Percentiles rank a stretch among this genome's conserved stretches.
Conservation (phyloP, 352 stramenopile species). For the Phytophthora sansomeana region DNA sequence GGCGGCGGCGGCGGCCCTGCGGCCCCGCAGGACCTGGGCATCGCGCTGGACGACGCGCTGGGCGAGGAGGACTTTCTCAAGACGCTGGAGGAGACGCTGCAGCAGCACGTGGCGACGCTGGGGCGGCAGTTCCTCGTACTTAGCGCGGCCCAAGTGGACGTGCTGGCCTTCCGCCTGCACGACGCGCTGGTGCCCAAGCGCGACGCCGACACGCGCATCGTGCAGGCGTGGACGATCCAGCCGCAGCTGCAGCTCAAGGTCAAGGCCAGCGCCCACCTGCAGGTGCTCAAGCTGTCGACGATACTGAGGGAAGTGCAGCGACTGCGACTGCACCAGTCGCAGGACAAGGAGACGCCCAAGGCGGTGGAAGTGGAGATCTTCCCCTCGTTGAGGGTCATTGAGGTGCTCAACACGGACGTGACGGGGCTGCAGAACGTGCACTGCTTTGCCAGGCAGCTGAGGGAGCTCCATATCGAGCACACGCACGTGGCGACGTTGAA, state of each 20-base stretch:
- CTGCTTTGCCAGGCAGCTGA: conserved; percentile 74
- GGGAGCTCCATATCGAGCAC: conserved; percentile 76
- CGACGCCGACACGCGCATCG: conserved; percentile 63
- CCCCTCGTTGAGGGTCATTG: conserved; percentile 70
- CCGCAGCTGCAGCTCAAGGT: conserved; percentile 62
- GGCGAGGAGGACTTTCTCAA: conserved; percentile 74
- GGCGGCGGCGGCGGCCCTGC: not conserved
- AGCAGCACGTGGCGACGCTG: conserved; percentile 61
- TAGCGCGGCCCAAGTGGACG: conserved; percentile 71
- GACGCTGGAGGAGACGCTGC: conserved; percentile 72
- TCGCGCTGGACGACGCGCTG: conserved; percentile 56
- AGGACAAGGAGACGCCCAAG: conserved; percentile 11
- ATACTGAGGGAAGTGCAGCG: conserved; percentile 77
- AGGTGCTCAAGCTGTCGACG: conserved; percentile 89
- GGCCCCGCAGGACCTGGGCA: conserved; percentile 24
- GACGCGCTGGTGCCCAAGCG: conserved; percentile 78
- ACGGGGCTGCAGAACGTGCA: conserved; percentile 60
- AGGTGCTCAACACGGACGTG: conserved; percentile 62
- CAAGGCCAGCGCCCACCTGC: conserved; percentile 81
- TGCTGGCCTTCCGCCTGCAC: conserved; percentile 71
- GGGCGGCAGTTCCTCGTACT: conserved; percentile 70
- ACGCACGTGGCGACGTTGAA: conserved; percentile 53
- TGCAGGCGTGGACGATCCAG: conserved; percentile 85
- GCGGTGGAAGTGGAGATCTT: conserved; percentile 86
- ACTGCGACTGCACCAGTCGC: conserved; percentile 70